Evolutionary conservation across 208 protist genomes (phyloP).

Genomic region (Trypanosoma boissoni): DNA sequence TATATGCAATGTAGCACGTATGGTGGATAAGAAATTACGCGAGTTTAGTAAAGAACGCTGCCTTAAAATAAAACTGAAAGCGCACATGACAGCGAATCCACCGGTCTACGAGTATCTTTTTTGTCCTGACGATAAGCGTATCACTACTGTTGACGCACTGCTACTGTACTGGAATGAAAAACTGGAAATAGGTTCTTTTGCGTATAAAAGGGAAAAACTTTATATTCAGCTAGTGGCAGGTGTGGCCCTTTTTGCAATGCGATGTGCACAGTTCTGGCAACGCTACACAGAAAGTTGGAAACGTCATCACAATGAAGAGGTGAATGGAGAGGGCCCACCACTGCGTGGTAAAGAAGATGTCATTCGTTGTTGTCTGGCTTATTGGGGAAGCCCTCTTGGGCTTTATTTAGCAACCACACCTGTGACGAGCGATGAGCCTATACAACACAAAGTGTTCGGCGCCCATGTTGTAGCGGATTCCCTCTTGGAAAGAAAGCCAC

Average conservation of each 20-base stretch:
- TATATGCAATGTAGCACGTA: slow-evolving; percentile 32
- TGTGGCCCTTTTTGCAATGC: slow-evolving; percentile 61
- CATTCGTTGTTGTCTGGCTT: slow-evolving; percentile 44
- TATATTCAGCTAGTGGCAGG: slow-evolving; percentile 53
- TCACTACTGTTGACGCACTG: slow-evolving; percentile 26
- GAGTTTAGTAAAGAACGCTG: slow-evolving; percentile 32
- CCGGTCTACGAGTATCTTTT: slow-evolving; percentile 63
- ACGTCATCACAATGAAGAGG: slow-evolving; percentile 14
- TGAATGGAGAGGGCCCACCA: slow-evolving; percentile 12
- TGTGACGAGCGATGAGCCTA: neutral
- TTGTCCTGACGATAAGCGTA: slow-evolving; percentile 21
- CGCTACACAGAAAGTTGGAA: slow-evolving; percentile 41
- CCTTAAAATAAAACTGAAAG: slow-evolving; percentile 23
- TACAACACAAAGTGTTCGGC: slow-evolving; percentile 23
- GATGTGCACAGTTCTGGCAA: slow-evolving; percentile 58
- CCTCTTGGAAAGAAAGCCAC: neutral
- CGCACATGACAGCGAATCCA: slow-evolving; percentile 37
- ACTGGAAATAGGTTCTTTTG: slow-evolving; percentile 26
- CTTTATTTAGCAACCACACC: slow-evolving; percentile 37
- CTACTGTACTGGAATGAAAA: slow-evolving; percentile 34
- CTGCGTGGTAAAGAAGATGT: slow-evolving; percentile 51
- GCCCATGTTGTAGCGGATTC: slow-evolving; percentile 4
- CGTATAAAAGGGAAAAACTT: slow-evolving; percentile 40
- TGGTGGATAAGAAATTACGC: slow-evolving; percentile 44
- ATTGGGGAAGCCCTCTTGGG: slow-evolving; percentile 61